These are phyloP conservation scores for Candida buenavistaensis DNA, from an alignment of 1,139 yeast species.

Conservation along the genomic window DNA sequence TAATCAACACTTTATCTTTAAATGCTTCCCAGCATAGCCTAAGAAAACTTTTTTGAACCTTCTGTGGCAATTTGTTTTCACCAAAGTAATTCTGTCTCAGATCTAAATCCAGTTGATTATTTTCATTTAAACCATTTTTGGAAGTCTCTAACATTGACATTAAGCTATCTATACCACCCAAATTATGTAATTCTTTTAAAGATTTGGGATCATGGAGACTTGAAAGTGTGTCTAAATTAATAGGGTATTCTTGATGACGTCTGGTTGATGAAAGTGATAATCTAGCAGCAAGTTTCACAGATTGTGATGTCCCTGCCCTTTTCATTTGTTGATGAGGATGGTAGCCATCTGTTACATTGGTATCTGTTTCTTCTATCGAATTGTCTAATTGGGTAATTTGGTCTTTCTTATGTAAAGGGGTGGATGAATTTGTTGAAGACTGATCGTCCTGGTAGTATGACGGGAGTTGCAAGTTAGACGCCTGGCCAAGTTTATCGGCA, in stretches of 20 bases:
- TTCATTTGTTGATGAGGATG: background rate
- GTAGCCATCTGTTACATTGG: background rate
- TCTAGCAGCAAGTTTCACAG: constrained; percentile 8
- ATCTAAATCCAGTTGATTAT: constrained; percentile 26
- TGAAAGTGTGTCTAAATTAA: constrained; percentile 32
- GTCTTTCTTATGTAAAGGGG: constrained; percentile 15
- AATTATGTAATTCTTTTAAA: constrained; percentile 30
- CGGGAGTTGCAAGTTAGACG: constrained; percentile 11
- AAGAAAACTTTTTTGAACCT: constrained; percentile 65
- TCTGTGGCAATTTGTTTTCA: constrained; percentile 67
- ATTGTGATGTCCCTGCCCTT: constrained; percentile 7
- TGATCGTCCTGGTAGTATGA: constrained; percentile 12
- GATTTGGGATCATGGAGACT: constrained; percentile 58
- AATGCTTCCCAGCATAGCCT: constrained; percentile 77
- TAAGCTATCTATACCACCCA: constrained; percentile 44
- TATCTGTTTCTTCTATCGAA: background rate
- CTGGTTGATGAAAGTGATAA: constrained; percentile 8
- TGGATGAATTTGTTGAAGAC: constrained; percentile 15
- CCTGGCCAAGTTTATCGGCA: constrained; percentile 11
- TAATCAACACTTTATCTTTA: constrained; percentile 85
- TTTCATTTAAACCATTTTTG: constrained; percentile 43
- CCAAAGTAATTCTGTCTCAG: constrained; percentile 58
- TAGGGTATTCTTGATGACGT: constrained; percentile 5
- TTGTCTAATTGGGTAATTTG: constrained; percentile 9
- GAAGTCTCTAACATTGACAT: constrained; percentile 39